phyloP scores from a whole-genome alignment of 2,329 filamentous ascomycete genomes.

The Nannizzia gypsea region DNA sequence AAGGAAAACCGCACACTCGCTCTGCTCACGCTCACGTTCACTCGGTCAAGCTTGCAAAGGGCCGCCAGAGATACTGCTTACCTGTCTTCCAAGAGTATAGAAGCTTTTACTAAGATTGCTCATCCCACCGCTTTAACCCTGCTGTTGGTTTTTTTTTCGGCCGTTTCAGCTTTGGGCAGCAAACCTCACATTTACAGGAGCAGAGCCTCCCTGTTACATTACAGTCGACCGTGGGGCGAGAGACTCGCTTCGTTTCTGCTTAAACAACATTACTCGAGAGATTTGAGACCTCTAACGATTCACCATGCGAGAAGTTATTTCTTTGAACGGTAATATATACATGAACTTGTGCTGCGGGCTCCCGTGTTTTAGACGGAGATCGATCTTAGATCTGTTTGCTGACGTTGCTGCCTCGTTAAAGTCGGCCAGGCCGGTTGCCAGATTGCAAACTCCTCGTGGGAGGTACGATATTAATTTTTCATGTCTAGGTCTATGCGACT shows the following conservation, averaged over 20 bases:
- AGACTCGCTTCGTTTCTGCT: background rate
- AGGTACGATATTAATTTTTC: constrained; percentile 50
- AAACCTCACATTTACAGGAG: background rate
- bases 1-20: background rate
- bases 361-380: constrained; percentile 45
- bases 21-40: background rate
- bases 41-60: background rate
- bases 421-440: constrained; percentile 99
- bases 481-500: background rate
- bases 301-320: constrained; percentile 94
- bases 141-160: background rate
- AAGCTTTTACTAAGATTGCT: background rate
- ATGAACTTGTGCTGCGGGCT: constrained; percentile 28
- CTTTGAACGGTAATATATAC: constrained; percentile 71
- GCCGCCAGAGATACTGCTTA: background rate
- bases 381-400: constrained; percentile 13
- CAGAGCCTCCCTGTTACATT: background rate
- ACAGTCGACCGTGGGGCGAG: background rate
- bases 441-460: constrained; percentile 99
- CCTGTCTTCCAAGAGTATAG: background rate
- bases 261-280: background rate
- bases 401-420: constrained; percentile 32
- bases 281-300: background rate
- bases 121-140: background rate
- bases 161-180: constrained; percentile 2